phyloP scores from a whole-genome alignment of 2,329 filamentous ascomycete species.

The Ustulina deusta region DNA sequence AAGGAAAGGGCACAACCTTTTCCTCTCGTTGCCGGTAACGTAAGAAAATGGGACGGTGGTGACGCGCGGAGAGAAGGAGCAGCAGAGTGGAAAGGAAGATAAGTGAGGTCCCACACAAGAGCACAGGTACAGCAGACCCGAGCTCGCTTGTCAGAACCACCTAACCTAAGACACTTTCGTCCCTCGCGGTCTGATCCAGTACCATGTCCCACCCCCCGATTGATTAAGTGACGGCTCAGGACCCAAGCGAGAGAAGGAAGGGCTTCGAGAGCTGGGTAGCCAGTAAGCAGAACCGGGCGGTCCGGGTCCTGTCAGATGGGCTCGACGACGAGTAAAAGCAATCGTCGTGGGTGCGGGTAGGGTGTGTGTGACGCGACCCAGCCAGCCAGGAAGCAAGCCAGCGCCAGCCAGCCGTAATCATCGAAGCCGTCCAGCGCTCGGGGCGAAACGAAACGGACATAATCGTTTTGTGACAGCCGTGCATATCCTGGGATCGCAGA shows the following conservation, averaged over 20 bases:
- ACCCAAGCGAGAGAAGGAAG: background rate
- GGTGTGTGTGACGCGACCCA: background rate
- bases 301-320: constrained; percentile 24
- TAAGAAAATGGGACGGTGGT: constrained; percentile 6
- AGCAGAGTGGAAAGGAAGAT: background rate
- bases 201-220: constrained; percentile 12
- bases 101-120: constrained; percentile 24
- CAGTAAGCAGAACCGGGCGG: constrained; percentile 24
- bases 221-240: constrained; percentile 1
- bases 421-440: background rate
- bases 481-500: constrained; percentile 25
- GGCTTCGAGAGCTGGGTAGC: background rate
- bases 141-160: background rate
- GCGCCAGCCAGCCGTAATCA: background rate
- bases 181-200: background rate
- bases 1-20: background rate
- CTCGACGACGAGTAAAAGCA: too few relatives aligned
- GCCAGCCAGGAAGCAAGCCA: background rate
- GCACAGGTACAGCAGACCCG: background rate
- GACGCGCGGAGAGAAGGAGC: background rate
- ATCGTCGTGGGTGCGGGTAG: too few relatives aligned
- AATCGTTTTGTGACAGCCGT: constrained; percentile 20
- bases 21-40: constrained; percentile 2
- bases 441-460: constrained; percentile 8
- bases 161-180: constrained; percentile 4